Evolutionary conservation across 2,329 filamentous ascomycete species (phyloP).

Genomic region (Stagonosporopsis rhizophila): DNA sequence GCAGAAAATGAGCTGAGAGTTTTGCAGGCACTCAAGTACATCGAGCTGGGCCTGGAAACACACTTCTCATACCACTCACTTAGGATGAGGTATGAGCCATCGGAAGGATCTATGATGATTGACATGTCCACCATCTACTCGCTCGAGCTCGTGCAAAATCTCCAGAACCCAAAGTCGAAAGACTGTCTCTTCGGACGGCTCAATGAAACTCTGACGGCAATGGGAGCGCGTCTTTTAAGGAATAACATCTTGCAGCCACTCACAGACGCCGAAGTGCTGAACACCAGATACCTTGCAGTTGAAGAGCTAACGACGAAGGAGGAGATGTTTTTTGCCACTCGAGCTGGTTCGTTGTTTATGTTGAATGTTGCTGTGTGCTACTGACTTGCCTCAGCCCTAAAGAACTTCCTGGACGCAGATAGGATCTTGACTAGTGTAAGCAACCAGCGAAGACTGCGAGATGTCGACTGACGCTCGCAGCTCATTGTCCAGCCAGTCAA

Average conservation of each 20-base stretch:
- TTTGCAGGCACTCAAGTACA: slow-evolving; percentile 76
- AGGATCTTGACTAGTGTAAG: slow-evolving; percentile 75
- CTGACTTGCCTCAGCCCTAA: slow-evolving; percentile 62
- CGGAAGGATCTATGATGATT: slow-evolving; percentile 94
- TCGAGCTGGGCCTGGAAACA: slow-evolving; percentile 72
- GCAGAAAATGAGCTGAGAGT: slow-evolving; percentile 5
- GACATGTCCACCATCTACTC: slow-evolving; percentile 86
- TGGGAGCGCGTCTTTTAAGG: slow-evolving; percentile 83
- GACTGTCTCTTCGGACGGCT: slow-evolving; percentile 84
- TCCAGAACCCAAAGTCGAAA: slow-evolving; percentile 77
- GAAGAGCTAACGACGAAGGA: slow-evolving; percentile 83
- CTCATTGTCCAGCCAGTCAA: slow-evolving; percentile 78
- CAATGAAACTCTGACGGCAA: slow-evolving; percentile 84
- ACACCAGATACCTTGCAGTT: slow-evolving; percentile 78
- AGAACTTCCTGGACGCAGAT: slow-evolving; percentile 79
- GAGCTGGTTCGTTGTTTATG: slow-evolving; percentile 62
- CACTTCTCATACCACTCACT: slow-evolving; percentile 81
- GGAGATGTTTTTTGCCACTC: slow-evolving; percentile 80
- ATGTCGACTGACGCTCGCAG: slow-evolving; percentile 50
- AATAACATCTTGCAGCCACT: slow-evolving; percentile 90
- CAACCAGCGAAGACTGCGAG: not conserved
- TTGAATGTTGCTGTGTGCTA: slow-evolving; percentile 13
- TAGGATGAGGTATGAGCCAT: slow-evolving; percentile 84
- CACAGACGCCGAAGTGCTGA: slow-evolving; percentile 72
- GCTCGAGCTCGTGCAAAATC: slow-evolving; percentile 88